A percentile compares a stretch with the other conserved stretches of the same genome.
These are phyloP conservation scores for Sugiyamaella smithiae DNA, from an alignment of 805 yeast genomes.

Conservation along the genomic window DNA sequence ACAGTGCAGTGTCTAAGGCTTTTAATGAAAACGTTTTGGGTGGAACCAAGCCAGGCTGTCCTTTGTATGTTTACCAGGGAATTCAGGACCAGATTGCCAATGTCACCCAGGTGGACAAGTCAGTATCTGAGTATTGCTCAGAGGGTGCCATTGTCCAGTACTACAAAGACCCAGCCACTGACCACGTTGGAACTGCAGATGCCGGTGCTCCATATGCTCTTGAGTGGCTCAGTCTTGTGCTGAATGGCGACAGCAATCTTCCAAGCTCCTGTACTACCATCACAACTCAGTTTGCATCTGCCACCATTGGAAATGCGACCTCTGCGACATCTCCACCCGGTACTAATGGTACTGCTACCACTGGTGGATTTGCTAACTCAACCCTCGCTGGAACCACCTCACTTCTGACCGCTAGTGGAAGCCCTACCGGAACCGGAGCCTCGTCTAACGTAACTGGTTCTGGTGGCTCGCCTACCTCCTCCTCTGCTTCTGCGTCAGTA, in stretches of 20 bases:
- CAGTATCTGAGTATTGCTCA: slow-evolving; percentile 19
- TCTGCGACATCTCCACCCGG: slow-evolving; percentile 16
- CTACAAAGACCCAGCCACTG: slow-evolving; percentile 14
- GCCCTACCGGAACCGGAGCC: slow-evolving; percentile 3
- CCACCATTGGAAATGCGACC: slow-evolving; percentile 11
- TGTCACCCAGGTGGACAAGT: slow-evolving; percentile 20
- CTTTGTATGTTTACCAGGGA: slow-evolving; percentile 27
- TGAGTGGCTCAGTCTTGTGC: slow-evolving; percentile 14
- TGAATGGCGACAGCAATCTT: slow-evolving; percentile 9
- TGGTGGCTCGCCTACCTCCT: neutral
- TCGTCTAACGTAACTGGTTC: neutral
- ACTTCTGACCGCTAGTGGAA: neutral
- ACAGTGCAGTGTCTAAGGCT: slow-evolving; percentile 13
- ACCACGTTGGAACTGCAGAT: slow-evolving; percentile 16
- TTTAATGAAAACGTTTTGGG: slow-evolving; percentile 22
- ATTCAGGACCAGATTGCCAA: slow-evolving; percentile 25
- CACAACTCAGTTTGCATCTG: neutral
- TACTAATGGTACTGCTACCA: neutral
- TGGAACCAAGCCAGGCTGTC: slow-evolving; percentile 21
- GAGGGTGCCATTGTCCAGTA: slow-evolving; percentile 20
- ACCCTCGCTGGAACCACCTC: slow-evolving; percentile 6
- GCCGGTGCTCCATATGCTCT: slow-evolving; percentile 17
- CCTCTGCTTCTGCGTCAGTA: neutral
- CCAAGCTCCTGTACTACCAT: slow-evolving; percentile 1
- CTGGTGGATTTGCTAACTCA: slow-evolving; percentile 9